Evolutionary conservation across 306 rosid species (phyloP), one percentile per base, ranked within the genome.

Genomic region (Dalbergia cochinchinensis): DNA sequence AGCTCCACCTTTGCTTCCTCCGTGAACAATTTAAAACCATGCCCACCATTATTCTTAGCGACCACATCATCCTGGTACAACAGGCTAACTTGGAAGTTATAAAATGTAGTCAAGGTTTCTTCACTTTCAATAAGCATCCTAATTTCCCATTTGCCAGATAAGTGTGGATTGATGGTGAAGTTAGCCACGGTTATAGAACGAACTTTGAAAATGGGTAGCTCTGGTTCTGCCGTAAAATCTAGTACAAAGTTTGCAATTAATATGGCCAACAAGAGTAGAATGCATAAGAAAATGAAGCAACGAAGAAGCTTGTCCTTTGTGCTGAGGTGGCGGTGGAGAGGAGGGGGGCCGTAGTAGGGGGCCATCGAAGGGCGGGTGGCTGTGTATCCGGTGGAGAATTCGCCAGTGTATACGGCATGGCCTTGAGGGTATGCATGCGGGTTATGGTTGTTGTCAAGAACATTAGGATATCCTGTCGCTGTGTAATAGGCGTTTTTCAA

Each of bases 1-100:
- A 0, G 0, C 5, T 10, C 11, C 15, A 8, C 5, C 14, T 2
- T 42, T 10, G 0, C 0, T 0, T 47, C 0, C 53, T 11, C 10
- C 53, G 1, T 11, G 15, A 2, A 0, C 1, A 42, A 8, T 7
- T 6, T 2, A 8, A 42, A 42, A 42, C 48, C 9, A 1, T 9
- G 48, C 48, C 12, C 53, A 10, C 4, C 53, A 10, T 10, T 47
- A 47, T 10, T 42, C 48, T 6, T 42, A 10, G 48, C 48, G 48
- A 42, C 9, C 48, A 9, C 11, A 0, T 10, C 48, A 7, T 42
- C 48, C 2, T 42, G 11, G 48, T 42, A 42, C 11, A 42, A 6
- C 9, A 42, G 48, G 14, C 10, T 10, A 47, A 47, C 4, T 2
- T 47, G 11, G 15, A 47, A 47, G 53, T 11, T 12, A 10, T 13